Base-by-base conservation (phyloP, 495 filamentous ascomycete genomes). In the Chaetomium tenue region DNA sequence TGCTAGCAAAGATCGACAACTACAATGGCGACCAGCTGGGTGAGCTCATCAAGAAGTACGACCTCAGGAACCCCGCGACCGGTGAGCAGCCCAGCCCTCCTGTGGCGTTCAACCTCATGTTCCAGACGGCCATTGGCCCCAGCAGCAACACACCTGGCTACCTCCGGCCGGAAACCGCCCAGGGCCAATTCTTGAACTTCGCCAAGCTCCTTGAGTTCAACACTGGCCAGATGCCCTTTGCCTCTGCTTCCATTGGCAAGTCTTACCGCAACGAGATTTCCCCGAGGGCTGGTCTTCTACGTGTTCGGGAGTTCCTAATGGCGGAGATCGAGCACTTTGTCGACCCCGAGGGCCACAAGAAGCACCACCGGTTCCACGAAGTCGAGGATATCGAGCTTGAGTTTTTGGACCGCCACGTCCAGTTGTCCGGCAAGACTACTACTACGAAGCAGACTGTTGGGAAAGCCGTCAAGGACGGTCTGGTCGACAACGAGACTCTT, bases 401-500 rank as follows among this genome's bases (percentile, higher is more conserved):
- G 26, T 79, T 93, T 40, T 83, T 93, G 18, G 83, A 89, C 70
- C 87, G 90, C 54, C 74, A 89, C 23, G 85, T 87, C 1, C 90
- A 93, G 77, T 81, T 89, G 42, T 84, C 83, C 57, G 89, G 89
- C 55, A 81, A 85, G 71, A 91, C 89, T 18, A 73, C 85, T 47
- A 78, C 82, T 20, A 81, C 80, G 69, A 79, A 74, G 62, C 81
- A 87, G 74, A 79, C 84, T 22, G 87, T 92, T 63, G 88, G 89
- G 64, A 78, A 91, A 71, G 90, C 90, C 30, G 89, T 93, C 30
- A 78, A 84, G 73, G 79, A 78, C 23, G 81, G 83, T 11, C 70
- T 90, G 20, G 88, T 93, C 12, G 89, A 93, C 73, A 93, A 91
- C 75, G 90, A 93, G 78, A 92, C 89, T 1, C 82, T 93, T n/a